These are phyloP conservation scores for Puccinia coronata DNA, from an alignment of 1,284 basidiomycete genomes.

Conservation along the genomic window DNA sequence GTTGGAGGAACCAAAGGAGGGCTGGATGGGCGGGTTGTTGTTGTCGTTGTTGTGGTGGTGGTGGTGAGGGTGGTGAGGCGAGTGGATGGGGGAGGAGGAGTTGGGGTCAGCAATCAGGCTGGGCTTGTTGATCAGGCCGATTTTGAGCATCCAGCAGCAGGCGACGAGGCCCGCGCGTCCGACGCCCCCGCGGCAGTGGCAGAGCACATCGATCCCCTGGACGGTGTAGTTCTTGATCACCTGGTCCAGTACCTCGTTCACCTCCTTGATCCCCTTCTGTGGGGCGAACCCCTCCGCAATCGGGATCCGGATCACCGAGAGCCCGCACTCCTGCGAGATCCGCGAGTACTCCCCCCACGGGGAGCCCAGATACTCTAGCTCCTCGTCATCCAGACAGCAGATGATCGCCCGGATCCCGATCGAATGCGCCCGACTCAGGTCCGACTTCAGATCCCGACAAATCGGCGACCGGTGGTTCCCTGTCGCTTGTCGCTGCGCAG, in stretches of 20 bases:
- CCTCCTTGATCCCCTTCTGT: constrained; percentile 56
- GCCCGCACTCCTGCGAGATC: constrained; percentile 67
- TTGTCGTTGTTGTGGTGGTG: background rate
- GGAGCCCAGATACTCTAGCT: constrained; percentile 78
- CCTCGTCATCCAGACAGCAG: constrained; percentile 84
- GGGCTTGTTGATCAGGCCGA: constrained; percentile 67
- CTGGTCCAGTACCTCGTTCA: constrained; percentile 72
- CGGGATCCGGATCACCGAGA: constrained; percentile 80
- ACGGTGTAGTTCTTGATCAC: constrained; percentile 76
- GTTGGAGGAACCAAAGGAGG: constrained; percentile 55
- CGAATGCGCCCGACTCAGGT: constrained; percentile 74
- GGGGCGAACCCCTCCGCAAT: constrained; percentile 89
- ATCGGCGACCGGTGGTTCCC: constrained; percentile 75
- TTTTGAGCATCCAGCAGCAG: constrained; percentile 87
- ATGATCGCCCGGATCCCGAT: constrained; percentile 78
- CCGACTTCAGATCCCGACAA: constrained; percentile 75
- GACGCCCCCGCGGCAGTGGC: constrained; percentile 92
- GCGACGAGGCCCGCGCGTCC: constrained; percentile 91
- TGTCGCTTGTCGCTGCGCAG: constrained; percentile 16
- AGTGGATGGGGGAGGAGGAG: background rate
- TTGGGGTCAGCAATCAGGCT: constrained; percentile 7
- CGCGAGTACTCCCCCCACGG: constrained; percentile 76
- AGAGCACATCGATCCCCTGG: constrained; percentile 72
- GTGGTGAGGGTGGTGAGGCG: background rate
- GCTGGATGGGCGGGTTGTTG: too few relatives aligned